Percentiles rank a stretch among this genome's conserved stretches.
Evolutionary conservation across 768 basidiomycete genomes (phyloP).

Genomic region (Collybia sp.): DNA sequence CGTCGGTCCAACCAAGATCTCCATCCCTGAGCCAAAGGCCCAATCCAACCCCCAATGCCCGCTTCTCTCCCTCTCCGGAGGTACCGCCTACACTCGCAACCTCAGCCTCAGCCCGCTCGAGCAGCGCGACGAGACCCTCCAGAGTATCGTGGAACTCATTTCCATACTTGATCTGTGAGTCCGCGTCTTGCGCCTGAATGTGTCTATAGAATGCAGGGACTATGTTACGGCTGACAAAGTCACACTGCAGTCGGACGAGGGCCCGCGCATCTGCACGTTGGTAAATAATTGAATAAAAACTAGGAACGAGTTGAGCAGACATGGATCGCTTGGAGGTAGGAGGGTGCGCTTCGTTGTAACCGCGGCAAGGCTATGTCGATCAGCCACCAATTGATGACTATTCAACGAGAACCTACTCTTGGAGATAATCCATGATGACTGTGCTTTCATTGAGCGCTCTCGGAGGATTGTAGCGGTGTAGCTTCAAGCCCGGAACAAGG

Average conservation of each 20-base stretch:
- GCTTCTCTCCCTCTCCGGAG: conserved; percentile 33
- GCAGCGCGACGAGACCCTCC: conserved; percentile 43
- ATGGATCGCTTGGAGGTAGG: conserved; percentile 54
- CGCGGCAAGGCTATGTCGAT: conserved; percentile 41
- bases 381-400: neutral
- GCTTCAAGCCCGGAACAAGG: conserved; percentile 65
- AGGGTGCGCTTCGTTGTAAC: conserved; percentile 45
- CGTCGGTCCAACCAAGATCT: conserved; percentile 57
- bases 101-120: conserved; percentile 53
- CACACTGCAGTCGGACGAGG: conserved; percentile 61
- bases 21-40: conserved; percentile 61
- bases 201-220: conserved; percentile 74
- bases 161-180: conserved; percentile 44
- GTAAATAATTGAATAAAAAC: neutral
- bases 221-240: conserved; percentile 59
- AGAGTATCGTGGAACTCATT: conserved; percentile 52
- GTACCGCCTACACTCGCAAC: conserved; percentile 33
- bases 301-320: conserved; percentile 27
- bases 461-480: conserved; percentile 50
- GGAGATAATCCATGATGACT: conserved; percentile 73
- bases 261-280: conserved; percentile 53
- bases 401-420: conserved; percentile 48
- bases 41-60: conserved; percentile 31
- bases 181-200: conserved; percentile 61
- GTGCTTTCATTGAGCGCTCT: conserved; percentile 74